Conservation (phyloP, 768 basidiomycete genomes). For the Collybia mongolica region DNA sequence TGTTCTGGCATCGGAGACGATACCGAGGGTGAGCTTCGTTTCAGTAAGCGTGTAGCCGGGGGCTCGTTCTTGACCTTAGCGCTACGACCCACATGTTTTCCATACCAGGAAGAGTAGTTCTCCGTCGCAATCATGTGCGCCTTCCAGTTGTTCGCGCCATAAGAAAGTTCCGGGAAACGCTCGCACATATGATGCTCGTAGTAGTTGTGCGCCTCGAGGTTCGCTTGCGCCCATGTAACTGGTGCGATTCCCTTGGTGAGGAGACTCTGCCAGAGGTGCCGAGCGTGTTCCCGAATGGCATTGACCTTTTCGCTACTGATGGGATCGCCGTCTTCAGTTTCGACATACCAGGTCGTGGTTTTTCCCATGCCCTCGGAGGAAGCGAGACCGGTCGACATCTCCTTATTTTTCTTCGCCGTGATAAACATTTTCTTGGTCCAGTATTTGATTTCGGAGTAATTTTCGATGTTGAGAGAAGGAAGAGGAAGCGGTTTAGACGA, state of each 20-base stretch:
- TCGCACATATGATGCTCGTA: neutral
- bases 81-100: neutral
- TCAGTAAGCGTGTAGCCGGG: no score
- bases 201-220: neutral
- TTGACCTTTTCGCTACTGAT: neutral
- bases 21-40: no score
- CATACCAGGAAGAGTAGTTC: slow-evolving; percentile 2
- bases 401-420: neutral
- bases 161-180: neutral
- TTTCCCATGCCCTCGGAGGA: neutral
- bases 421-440: neutral
- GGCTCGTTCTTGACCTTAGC: neutral
- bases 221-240: neutral
- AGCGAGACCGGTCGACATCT: neutral
- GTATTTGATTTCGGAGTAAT: neutral
- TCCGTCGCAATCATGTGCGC: slow-evolving; percentile 2
- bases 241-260: neutral
- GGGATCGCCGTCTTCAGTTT: neutral
- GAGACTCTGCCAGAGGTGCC: neutral
- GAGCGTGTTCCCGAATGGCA: neutral
- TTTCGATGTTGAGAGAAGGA: neutral
- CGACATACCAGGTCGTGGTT: neutral
- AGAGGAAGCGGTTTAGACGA: neutral
- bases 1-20: no score
- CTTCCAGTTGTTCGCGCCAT: neutral